Conservation (phyloP, 164 flowering plant species). For the Taxillus chinensis region DNA sequence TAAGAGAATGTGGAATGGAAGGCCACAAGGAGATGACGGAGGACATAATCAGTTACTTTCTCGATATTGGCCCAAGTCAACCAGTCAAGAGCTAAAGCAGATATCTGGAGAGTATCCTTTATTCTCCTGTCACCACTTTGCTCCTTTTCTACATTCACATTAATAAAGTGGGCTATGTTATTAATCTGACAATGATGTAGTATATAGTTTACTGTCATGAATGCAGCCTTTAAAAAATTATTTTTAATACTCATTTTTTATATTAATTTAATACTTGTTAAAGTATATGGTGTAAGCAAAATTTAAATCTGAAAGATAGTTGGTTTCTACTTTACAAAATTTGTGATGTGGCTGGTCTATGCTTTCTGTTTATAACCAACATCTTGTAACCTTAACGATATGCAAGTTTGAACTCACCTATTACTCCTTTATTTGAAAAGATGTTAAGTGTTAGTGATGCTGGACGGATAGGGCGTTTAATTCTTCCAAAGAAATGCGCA, state of each 20-base stretch:
- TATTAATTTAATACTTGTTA: background rate
- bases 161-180: background rate
- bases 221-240: background rate
- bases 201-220: background rate
- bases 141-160: background rate
- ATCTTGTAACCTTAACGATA: constrained; percentile 32
- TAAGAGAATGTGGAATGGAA: constrained; percentile 40
- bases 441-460: constrained; percentile 95
- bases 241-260: background rate
- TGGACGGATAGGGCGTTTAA: constrained; percentile 84
- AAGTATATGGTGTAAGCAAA: background rate
- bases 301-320: background rate
- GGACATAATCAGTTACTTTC: constrained; percentile 60
- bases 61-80: constrained; percentile 73
- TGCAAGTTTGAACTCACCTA: constrained; percentile 51
- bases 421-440: constrained; percentile 88
- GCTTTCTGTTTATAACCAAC: background rate
- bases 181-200: background rate
- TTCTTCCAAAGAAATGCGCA: constrained; percentile 93
- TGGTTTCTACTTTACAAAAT: background rate
- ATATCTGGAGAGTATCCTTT: constrained; percentile 82
- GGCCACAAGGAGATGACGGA: constrained; percentile 49
- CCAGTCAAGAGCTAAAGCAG: constrained; percentile 70
- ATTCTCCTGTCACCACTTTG: background rate
- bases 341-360: background rate